Conservation (phyloP, 208 protist species). For the Leptomonas seymouri region DNA sequence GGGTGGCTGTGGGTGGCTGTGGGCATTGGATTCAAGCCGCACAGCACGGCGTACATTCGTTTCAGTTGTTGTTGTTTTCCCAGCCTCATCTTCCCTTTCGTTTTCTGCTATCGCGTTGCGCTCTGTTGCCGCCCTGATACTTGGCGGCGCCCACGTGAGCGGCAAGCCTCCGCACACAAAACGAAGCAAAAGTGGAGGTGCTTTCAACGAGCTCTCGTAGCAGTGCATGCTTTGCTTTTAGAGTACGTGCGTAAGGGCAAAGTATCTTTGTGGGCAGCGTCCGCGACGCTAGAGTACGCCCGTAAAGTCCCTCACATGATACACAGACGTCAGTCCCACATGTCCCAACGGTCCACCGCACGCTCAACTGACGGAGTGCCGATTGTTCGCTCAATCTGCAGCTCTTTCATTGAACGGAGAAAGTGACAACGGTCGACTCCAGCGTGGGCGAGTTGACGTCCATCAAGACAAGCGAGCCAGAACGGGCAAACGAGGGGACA, state of each 20-base stretch:
- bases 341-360: no score
- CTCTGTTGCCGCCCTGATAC: no score
- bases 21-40: no score
- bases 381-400: neutral
- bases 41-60: no score
- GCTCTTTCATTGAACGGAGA: constrained; percentile 27
- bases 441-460: constrained; percentile 78
- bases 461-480: constrained; percentile 72
- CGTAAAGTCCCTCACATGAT: neutral
- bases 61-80: no score
- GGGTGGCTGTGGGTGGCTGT: no score
- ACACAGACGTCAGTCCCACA: neutral
- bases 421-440: constrained; percentile 45
- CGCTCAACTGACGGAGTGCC: neutral
- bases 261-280: neutral
- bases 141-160: no score
- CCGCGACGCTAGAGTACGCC: neutral
- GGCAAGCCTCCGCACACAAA: no score
- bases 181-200: neutral
- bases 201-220: no score
- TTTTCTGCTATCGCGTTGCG: no score
- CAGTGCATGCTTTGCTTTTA: neutral
- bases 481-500: constrained; percentile 71
- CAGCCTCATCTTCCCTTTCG: no score
- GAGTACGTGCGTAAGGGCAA: neutral